These are phyloP conservation scores for Passiflora organensis DNA, from an alignment of 345 rosid genomes.

Conservation along the genomic window DNA sequence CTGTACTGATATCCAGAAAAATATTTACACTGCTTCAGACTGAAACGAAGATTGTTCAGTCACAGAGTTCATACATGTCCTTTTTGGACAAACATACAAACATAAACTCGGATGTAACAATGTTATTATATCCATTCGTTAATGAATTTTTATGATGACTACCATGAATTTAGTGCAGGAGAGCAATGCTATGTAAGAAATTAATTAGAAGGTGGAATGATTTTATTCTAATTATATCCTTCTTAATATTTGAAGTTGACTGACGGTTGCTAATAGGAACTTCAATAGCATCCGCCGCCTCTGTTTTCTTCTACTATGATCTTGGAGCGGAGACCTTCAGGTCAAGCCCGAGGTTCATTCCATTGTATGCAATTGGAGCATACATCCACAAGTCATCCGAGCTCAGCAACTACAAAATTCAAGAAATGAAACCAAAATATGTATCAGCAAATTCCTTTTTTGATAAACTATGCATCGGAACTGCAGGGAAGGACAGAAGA, in stretches of 20 bases:
- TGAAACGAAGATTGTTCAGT: neutral
- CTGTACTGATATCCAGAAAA: too few relatives aligned
- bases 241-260: too few relatives aligned
- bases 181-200: slow-evolving; percentile 1
- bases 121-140: neutral
- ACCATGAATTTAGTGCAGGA: slow-evolving; percentile 1
- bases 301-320: slow-evolving; percentile 12
- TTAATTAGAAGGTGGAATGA: slow-evolving; percentile 12
- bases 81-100: neutral
- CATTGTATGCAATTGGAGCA: slow-evolving; percentile 85
- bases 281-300: neutral
- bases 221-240: slow-evolving; percentile 7
- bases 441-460: neutral
- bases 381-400: slow-evolving; percentile 93
- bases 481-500: too few relatives aligned
- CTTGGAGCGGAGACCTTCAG: slow-evolving; percentile 28
- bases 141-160: neutral
- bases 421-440: neutral
- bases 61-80: neutral
- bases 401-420: slow-evolving; percentile 54
- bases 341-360: slow-evolving; percentile 68
- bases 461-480: too few relatives aligned
- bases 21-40: too few relatives aligned
- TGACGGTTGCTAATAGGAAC: slow-evolving; percentile 3
- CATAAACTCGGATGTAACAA: slow-evolving; percentile 1